phyloP scores from a whole-genome alignment of 495 filamentous ascomycete species.

The Pyrenopolyporus hunteri region DNA sequence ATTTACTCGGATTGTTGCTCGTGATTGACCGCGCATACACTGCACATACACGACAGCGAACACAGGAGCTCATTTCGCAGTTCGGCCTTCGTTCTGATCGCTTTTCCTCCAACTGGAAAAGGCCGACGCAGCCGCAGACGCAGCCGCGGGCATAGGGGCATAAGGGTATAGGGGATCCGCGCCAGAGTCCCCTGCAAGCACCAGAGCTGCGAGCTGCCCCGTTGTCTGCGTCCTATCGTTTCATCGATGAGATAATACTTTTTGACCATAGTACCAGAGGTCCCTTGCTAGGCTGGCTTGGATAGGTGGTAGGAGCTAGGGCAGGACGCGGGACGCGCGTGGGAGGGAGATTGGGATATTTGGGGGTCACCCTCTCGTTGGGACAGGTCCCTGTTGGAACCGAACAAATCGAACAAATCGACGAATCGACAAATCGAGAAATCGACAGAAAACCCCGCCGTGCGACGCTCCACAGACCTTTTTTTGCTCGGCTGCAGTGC shows the following conservation, averaged over 20 bases:
- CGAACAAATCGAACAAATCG: too few relatives aligned
- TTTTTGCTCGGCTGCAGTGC: background rate
- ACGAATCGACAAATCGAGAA: too few relatives aligned
- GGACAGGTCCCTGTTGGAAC: conserved; percentile 1
- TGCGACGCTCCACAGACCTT: conserved; percentile 31
- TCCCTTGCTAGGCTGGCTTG: conserved; percentile 28
- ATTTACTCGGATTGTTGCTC: conserved; percentile 27
- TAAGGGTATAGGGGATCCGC: background rate
- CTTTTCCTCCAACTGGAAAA: conserved; percentile 29
- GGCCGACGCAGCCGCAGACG: conserved; percentile 28
- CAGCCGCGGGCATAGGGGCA: conserved; percentile 4
- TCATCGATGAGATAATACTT: conserved; percentile 35
- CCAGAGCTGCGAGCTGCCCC: background rate
- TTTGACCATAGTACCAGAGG: conserved; percentile 23
- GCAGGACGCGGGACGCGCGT: conserved; percentile 30
- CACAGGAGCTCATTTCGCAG: conserved; percentile 25
- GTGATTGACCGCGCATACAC: conserved; percentile 25
- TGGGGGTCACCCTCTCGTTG: conserved; percentile 28
- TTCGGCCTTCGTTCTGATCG: conserved; percentile 38
- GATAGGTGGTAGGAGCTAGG: conserved; percentile 24
- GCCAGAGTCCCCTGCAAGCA: background rate
- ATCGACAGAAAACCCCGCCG: conserved; percentile 30
- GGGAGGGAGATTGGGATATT: conserved; percentile 36
- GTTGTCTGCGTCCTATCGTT: conserved; percentile 15
- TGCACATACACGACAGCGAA: conserved; percentile 12